A percentile compares a stretch with the other conserved stretches of the same genome.
Evolutionary conservation across 495 filamentous ascomycete genomes (phyloP).

Genomic region (Astrothelium subdiscretum): DNA sequence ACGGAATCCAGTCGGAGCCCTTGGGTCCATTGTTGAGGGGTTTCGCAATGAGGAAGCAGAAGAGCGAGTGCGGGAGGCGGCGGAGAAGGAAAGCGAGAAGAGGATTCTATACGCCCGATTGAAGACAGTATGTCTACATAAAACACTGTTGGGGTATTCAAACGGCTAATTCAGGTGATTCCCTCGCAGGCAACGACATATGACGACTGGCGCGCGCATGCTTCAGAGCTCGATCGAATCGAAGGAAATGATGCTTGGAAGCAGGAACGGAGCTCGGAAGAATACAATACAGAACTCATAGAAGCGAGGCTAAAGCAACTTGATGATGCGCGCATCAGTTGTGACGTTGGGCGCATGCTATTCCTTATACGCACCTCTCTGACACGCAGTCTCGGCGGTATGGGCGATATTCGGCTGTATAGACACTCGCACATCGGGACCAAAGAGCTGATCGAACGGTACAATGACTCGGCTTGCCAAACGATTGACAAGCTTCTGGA

Average conservation of each 20-base stretch:
- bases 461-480: constrained; percentile 64
- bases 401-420: constrained; percentile 75
- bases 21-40: not conserved
- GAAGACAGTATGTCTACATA: not conserved
- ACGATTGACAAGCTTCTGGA: constrained; percentile 55
- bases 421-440: constrained; percentile 77
- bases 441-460: constrained; percentile 73
- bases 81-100: not conserved
- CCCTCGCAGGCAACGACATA: constrained; percentile 16
- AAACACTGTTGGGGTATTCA: not conserved
- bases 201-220: constrained; percentile 38
- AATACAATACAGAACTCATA: constrained; percentile 62
- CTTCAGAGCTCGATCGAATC: constrained; percentile 65
- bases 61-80: not conserved
- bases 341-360: constrained; percentile 66
- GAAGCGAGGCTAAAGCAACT: constrained; percentile 57
- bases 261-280: constrained; percentile 43
- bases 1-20: not conserved
- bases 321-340: constrained; percentile 60
- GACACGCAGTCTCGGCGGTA: constrained; percentile 70
- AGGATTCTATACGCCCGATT: not conserved
- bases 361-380: constrained; percentile 71
- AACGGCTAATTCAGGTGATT: not conserved
- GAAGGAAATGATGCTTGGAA: constrained; percentile 84
- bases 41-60: not conserved